These are phyloP conservation scores for Metarhizium rileyi DNA, from an alignment of 2,329 filamentous ascomycete genomes.

Conservation along the genomic window DNA sequence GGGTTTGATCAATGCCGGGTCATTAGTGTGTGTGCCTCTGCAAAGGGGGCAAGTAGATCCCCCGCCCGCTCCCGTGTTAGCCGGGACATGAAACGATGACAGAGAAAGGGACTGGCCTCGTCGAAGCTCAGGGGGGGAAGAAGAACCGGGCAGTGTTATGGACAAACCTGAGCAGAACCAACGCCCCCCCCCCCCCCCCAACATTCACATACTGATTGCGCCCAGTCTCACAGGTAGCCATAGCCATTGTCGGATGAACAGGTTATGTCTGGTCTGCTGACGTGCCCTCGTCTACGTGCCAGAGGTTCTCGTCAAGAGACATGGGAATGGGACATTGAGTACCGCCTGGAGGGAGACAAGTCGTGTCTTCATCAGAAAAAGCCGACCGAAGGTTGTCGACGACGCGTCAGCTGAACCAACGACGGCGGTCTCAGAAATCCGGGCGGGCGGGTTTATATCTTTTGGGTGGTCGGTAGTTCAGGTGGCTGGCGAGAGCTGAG, in stretches of 20 bases:
- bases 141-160: neutral
- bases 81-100: no score
- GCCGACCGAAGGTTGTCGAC: neutral
- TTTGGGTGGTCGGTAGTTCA: no score
- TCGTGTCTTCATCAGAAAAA: neutral
- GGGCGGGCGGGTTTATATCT: no score
- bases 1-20: slow-evolving; percentile 35
- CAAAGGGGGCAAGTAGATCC: neutral
- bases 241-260: slow-evolving; percentile 9
- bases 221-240: slow-evolving; percentile 22
- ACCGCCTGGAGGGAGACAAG: neutral
- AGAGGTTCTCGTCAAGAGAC: no score
- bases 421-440: no score
- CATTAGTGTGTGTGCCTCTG: slow-evolving; percentile 28
- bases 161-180: slow-evolving; percentile 21
- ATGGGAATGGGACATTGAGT: no score
- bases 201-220: slow-evolving; percentile 20
- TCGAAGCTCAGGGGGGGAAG: neutral
- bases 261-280: no score
- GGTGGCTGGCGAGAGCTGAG: no score
- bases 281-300: no score
- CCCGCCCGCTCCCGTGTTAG: neutral
- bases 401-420: neutral
- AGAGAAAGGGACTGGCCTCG: neutral
- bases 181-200: slow-evolving; percentile 19